phyloP scores from a whole-genome alignment of 768 basidiomycete genomes.

The Tylopilus felleus region DNA sequence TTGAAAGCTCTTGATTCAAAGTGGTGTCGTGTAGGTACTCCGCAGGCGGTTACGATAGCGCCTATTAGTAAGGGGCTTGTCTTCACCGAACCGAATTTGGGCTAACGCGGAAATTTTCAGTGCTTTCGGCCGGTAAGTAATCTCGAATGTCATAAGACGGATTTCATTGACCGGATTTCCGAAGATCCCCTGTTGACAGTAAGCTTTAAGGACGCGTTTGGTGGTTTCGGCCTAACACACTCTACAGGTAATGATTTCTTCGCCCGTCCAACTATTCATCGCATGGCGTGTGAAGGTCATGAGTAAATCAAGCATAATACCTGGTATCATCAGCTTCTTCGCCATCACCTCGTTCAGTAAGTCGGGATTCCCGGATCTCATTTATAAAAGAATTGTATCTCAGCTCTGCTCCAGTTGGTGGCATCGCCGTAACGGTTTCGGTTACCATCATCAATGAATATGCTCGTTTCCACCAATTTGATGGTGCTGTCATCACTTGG shows the following conservation, averaged over 20 bases:
- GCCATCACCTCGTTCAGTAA: constrained; percentile 12
- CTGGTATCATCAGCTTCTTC: constrained; percentile 22
- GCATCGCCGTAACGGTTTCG: constrained; percentile 35
- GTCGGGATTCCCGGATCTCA: background rate
- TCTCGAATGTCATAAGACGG: background rate
- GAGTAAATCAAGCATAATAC: constrained; percentile 27
- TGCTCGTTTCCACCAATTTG: constrained; percentile 34
- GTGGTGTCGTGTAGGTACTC: constrained; percentile 28
- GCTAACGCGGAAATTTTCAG: constrained; percentile 1
- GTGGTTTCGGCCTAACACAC: background rate
- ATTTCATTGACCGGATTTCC: background rate
- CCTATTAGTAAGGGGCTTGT: constrained; percentile 5
- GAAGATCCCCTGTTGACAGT: constrained; percentile 48
- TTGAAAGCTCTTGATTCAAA: constrained; percentile 1
- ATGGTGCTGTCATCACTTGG: constrained; percentile 40
- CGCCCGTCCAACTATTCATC: constrained; percentile 46
- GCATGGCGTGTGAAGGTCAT: constrained; percentile 41
- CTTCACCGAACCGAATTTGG: constrained; percentile 18
- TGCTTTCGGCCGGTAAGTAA: constrained; percentile 15
- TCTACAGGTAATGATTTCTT: constrained; percentile 42
- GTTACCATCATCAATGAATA: constrained; percentile 34
- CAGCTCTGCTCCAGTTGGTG: constrained; percentile 28
- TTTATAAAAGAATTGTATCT: background rate
- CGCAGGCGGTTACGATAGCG: background rate
- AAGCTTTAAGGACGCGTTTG: background rate